These are phyloP conservation scores for Holtermanniella nyarrowii DNA, from an alignment of 768 basidiomycete genomes.

Conservation along the genomic window DNA sequence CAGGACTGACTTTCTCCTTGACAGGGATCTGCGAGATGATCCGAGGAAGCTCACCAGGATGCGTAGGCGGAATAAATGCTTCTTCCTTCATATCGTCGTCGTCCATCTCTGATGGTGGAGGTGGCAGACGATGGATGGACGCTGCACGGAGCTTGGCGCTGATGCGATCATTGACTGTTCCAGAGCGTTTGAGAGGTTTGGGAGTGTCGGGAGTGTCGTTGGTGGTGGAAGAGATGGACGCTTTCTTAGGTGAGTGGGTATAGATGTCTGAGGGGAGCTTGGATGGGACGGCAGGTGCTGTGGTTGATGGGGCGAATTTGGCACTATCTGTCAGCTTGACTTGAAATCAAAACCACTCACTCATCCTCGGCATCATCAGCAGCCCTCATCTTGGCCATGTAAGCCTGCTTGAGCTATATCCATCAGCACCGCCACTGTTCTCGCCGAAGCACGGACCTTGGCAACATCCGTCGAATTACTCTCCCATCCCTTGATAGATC, in stretches of 20 bases:
- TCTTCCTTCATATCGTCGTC: slow-evolving; percentile 51
- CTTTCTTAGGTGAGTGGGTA: slow-evolving; percentile 60
- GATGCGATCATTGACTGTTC: slow-evolving; percentile 80
- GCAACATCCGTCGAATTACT: slow-evolving; percentile 21
- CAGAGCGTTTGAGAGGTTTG: slow-evolving; percentile 37
- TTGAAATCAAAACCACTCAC: slow-evolving; percentile 47
- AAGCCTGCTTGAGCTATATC: slow-evolving; percentile 61
- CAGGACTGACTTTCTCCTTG: slow-evolving; percentile 15
- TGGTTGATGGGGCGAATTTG: slow-evolving; percentile 71
- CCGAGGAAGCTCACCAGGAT: slow-evolving; percentile 38
- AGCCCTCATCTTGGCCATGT: slow-evolving; percentile 63
- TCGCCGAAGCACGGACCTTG: slow-evolving; percentile 10
- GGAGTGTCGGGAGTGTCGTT: background rate
- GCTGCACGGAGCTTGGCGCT: slow-evolving; percentile 57
- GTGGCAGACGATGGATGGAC: slow-evolving; percentile 21
- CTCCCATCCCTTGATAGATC: slow-evolving; percentile 50
- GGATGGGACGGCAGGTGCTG: slow-evolving; percentile 33
- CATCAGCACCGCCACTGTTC: slow-evolving; percentile 1
- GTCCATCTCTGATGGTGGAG: slow-evolving; percentile 31
- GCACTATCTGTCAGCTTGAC: slow-evolving; percentile 47
- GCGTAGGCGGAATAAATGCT: slow-evolving; percentile 47
- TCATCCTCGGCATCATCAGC: slow-evolving; percentile 93
- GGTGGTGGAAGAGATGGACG: slow-evolving; percentile 4
- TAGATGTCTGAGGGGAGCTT: slow-evolving; percentile 51
- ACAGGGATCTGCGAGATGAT: slow-evolving; percentile 42